Base-by-base conservation (phyloP, 2,329 filamentous ascomycete species). In the Cytospora paraplurivora region DNA sequence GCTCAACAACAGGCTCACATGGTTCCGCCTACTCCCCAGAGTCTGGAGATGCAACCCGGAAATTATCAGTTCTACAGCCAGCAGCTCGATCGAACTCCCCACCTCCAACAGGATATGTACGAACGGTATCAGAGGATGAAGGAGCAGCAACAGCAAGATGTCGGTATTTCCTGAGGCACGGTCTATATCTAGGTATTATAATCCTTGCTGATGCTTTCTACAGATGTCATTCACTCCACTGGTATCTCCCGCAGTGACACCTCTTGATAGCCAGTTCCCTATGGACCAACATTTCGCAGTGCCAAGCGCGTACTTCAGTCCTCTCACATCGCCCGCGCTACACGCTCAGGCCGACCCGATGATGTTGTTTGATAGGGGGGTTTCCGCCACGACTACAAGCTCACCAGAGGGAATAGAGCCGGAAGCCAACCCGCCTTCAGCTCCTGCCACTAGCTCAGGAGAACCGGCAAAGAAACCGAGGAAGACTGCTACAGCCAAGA, bases 211-310 rank as follows among this genome's bases (percentile, higher is more conserved):
- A 74, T 71, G 66, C 68, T 73, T 74, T 63, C 66, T 68, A 34
- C 71, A 89, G 86, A 87, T 91, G 84, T 81, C 87, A 11, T 93
- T 93, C 72, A 94, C 91, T 2, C 91, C 91, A 0, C 82, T 94
- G 35, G 90, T 91, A 12, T 93, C 91, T 19, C 91, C 91, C n/a
- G 91, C 90, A 5, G 90, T 94, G 51, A 93, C 91, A 1, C 91
- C 91, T 27, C 81, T 93, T 57, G 91, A 93, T 71, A 81, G 85
- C 50, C 86, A 88, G 67, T 92, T 91, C 72, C 80, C 83, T 53
- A 78, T 85, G 65, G 84, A 87, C 32, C 76, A 76, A 37, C 78
- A 79, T 55, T 91, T 86, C 69, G 82, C 84, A 7, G 81, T 91
- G 4, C 87, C 89, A 0, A 85, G 85, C 41, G 85, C 89, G 38